phyloP scores from a whole-genome alignment of 495 filamentous ascomycete species.

The Annulohypoxylon moriforme region DNA sequence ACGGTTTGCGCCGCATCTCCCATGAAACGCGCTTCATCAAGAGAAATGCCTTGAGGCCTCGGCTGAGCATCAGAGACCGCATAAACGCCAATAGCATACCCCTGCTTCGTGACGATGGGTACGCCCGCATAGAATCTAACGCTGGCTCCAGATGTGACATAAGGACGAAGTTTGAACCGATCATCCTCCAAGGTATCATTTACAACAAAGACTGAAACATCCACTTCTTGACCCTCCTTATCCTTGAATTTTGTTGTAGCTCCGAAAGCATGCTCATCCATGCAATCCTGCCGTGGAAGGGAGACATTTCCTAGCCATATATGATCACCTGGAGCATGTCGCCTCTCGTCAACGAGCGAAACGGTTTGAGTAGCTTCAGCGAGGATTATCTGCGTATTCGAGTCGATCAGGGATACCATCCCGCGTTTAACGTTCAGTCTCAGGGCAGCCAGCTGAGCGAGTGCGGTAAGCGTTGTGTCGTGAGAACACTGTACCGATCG shows the following conservation, averaged over 20 bases:
- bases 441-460: constrained; percentile 70
- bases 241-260: constrained; percentile 28
- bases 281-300: constrained; percentile 41
- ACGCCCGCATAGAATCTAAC: constrained; percentile 72
- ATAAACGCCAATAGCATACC: constrained; percentile 77
- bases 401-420: constrained; percentile 71
- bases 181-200: constrained; percentile 42
- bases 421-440: constrained; percentile 64
- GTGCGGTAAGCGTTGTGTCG: constrained; percentile 71
- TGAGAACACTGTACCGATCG: constrained; percentile 41
- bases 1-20: constrained; percentile 64
- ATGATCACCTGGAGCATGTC: constrained; percentile 41
- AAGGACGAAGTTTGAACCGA: constrained; percentile 40
- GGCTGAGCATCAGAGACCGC: constrained; percentile 72
- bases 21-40: constrained; percentile 56
- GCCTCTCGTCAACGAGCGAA: constrained; percentile 53
- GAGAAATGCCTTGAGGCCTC: constrained; percentile 53
- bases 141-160: constrained; percentile 34
- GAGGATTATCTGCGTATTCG: constrained; percentile 68
- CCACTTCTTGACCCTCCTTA: constrained; percentile 22
- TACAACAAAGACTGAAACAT: constrained; percentile 31
- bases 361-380: constrained; percentile 70
- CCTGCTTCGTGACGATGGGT: constrained; percentile 72
- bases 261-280: constrained; percentile 39
- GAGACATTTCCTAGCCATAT: constrained; percentile 46